Conservation (phyloP, 1,139 yeast species). For the Pneumocystis carinii region DNA sequence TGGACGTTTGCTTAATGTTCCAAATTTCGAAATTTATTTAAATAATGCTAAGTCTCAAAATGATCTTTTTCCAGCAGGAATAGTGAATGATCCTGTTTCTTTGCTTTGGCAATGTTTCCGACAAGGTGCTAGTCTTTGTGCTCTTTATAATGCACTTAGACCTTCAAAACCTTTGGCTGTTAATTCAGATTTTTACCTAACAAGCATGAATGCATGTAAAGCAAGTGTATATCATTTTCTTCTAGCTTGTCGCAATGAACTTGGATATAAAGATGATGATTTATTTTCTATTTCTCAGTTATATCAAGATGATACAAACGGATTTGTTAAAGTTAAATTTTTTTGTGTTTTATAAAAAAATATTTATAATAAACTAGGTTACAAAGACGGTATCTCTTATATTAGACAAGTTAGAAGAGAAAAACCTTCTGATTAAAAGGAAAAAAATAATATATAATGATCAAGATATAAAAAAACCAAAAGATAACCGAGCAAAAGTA, state of each 20-base stretch:
- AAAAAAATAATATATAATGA: slow-evolving; percentile 33
- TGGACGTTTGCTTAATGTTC: slow-evolving; percentile 43
- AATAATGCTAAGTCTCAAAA: slow-evolving; percentile 28
- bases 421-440: slow-evolving; percentile 27
- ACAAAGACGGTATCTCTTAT: slow-evolving; percentile 9
- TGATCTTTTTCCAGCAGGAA: slow-evolving; percentile 18
- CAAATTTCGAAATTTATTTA: slow-evolving; percentile 60
- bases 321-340: slow-evolving; percentile 55
- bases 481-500: slow-evolving; percentile 47
- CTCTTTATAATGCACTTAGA: slow-evolving; percentile 51
- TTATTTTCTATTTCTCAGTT: slow-evolving; percentile 84
- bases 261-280: slow-evolving; percentile 63
- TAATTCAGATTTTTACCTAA: slow-evolving; percentile 21
- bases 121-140: slow-evolving; percentile 84
- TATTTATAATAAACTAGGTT: slow-evolving; percentile 17
- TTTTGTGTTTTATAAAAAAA: slow-evolving; percentile 46
- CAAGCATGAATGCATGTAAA: slow-evolving; percentile 60
- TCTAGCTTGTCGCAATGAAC: slow-evolving; percentile 66
- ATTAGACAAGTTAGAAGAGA: slow-evolving; percentile 23
- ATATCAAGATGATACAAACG: slow-evolving; percentile 68
- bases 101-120: slow-evolving; percentile 78
- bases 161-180: slow-evolving; percentile 24
- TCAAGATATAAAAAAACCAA: slow-evolving; percentile 26
- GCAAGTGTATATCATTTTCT: slow-evolving; percentile 82
- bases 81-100: slow-evolving; percentile 68